Conservation (phyloP, 257 asterid species). For the Henckelia pumila region DNA sequence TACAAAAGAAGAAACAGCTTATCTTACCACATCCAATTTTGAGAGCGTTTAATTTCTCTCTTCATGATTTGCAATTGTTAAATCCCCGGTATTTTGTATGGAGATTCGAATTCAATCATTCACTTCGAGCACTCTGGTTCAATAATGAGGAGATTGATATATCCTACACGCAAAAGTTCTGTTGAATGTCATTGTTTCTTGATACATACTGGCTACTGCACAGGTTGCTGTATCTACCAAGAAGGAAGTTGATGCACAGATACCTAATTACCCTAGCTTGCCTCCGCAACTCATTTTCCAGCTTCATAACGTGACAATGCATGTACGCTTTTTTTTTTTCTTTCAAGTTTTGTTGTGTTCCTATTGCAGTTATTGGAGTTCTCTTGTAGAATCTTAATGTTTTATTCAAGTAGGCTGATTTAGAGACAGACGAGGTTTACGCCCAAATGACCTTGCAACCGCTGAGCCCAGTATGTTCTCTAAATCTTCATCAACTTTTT, state of each 20-base stretch:
- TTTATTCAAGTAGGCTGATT: constrained; percentile 55
- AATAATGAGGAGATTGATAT: background rate
- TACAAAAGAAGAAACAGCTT: background rate
- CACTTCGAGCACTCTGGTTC: background rate
- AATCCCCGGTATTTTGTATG: background rate
- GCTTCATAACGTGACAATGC: constrained; percentile 76
- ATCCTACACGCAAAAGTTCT: background rate
- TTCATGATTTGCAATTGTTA: constrained; percentile 5
- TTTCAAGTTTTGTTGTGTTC: constrained; percentile 10
- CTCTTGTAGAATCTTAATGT: constrained; percentile 21
- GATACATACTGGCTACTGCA: constrained; percentile 7
- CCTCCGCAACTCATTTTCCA: constrained; percentile 72
- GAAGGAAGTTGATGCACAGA: constrained; percentile 66
- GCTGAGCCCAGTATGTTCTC: constrained; percentile 50
- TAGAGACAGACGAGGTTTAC: constrained; percentile 77
- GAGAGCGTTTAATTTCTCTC: background rate
- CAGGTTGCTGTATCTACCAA: constrained; percentile 77
- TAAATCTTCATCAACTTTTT: background rate
- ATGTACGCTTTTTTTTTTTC: constrained; percentile 45
- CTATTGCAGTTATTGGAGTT: background rate
- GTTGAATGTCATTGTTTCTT: constrained; percentile 13
- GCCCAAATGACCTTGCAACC: constrained; percentile 91
- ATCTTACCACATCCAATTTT: background rate
- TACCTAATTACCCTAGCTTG: constrained; percentile 63
- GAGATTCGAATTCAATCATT: background rate